Percentiles rank a stretch among this genome's conserved stretches.
These are phyloP conservation scores for Salix arbutifolia DNA, from an alignment of 345 rosid genomes.

Conservation along the genomic window DNA sequence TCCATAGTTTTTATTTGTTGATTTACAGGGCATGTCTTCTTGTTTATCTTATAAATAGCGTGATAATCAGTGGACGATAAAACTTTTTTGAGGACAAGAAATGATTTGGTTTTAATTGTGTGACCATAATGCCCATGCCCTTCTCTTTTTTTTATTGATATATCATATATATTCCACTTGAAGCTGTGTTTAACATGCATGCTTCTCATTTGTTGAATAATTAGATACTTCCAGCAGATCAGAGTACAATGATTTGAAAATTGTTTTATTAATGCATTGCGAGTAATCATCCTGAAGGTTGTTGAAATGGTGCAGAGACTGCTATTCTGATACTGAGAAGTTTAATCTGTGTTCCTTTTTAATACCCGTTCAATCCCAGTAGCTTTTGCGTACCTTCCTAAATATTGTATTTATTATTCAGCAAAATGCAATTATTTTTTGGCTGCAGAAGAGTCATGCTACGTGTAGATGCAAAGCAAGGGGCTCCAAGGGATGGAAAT, in stretches of 20 bases:
- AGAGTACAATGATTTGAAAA: neutral
- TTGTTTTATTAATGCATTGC: neutral
- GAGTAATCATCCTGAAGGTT: neutral
- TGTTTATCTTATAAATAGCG: neutral
- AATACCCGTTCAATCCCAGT: neutral
- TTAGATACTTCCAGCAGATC: neutral
- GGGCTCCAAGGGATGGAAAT: conserved; percentile 84
- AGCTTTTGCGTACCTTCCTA: neutral
- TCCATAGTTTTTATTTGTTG: neutral
- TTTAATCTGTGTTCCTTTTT: neutral
- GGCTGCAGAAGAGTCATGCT: conserved; percentile 81
- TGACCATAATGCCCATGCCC: no score
- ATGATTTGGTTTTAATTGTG: no score
- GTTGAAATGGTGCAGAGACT: conserved; percentile 3
- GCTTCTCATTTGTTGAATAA: no score
- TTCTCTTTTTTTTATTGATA: no score
- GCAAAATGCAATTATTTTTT: conserved; percentile 18
- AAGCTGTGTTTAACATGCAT: no score
- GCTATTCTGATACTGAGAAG: neutral
- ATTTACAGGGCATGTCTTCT: neutral
- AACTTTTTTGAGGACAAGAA: no score
- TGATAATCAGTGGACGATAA: neutral
- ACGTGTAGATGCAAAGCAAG: conserved; percentile 91
- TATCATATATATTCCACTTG: no score
- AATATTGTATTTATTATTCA: neutral